Percentiles rank a stretch among this genome's conserved stretches.
Evolutionary conservation across 805 yeast species (phyloP).

Genomic region (Alloascoidea africana): DNA sequence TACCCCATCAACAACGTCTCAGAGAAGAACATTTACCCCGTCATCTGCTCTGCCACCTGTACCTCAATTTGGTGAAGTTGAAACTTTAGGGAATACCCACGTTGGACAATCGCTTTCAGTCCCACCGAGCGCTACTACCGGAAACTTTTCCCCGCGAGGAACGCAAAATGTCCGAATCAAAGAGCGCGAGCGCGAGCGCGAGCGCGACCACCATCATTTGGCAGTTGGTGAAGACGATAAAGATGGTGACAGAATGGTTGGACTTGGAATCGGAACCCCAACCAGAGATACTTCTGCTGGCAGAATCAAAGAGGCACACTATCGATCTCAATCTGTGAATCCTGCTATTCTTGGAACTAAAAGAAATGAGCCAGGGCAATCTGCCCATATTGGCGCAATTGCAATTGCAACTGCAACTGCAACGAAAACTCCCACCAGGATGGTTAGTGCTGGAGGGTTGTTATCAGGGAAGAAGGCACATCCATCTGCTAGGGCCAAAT

Average conservation of each 20-base stretch:
- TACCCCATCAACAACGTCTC: background rate
- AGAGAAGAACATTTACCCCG: background rate
- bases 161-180: background rate
- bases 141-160: background rate
- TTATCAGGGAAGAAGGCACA: too few species aligned
- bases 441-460: too few species aligned
- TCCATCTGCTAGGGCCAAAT: constrained; percentile 80
- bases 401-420: constrained; percentile 11
- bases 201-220: too few species aligned
- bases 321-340: background rate
- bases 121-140: background rate
- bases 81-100: background rate
- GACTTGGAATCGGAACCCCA: too few species aligned
- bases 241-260: too few species aligned
- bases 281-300: constrained; percentile 6
- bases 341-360: too few species aligned
- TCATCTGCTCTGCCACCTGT: background rate
- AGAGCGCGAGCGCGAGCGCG: too few species aligned
- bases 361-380: too few species aligned
- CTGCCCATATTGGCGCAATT: too few species aligned
- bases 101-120: background rate
- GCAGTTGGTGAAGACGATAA: too few species aligned
- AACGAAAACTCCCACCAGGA: constrained; percentile 11
- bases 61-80: background rate
- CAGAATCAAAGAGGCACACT: too few species aligned